Percentiles rank a stretch among this genome's conserved stretches.
Conservation (phyloP, 148 eudicot genomes). For the Fagopyrum tataricum region DNA sequence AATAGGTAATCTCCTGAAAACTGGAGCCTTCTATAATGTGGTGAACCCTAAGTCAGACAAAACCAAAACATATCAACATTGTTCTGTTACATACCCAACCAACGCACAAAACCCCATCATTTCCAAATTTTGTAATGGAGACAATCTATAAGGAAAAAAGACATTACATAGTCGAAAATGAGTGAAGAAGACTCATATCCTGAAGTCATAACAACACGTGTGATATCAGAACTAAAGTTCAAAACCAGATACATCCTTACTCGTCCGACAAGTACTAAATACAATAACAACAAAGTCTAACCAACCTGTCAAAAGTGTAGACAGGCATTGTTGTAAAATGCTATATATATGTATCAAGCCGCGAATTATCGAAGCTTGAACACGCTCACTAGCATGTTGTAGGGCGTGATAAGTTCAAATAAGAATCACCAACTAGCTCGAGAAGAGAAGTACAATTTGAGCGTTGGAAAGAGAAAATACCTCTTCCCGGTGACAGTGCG, state of each 20-base stretch:
- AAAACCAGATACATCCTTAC: neutral
- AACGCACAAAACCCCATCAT: neutral
- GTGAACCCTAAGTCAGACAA: neutral
- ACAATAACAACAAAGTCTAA: neutral
- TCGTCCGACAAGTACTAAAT: neutral
- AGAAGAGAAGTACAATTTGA: neutral
- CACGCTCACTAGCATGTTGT: too few relatives aligned
- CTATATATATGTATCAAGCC: too few relatives aligned
- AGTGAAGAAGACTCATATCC: neutral
- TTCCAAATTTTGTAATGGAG: neutral
- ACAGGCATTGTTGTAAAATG: too few relatives aligned
- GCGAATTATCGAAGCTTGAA: too few relatives aligned
- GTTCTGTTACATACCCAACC: neutral
- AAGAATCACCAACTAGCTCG: neutral
- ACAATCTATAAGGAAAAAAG: neutral
- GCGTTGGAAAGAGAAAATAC: slow-evolving; percentile 17
- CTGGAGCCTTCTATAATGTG: neutral
- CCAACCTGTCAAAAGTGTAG: too few relatives aligned
- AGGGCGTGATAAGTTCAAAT: too few relatives aligned
- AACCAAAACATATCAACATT: neutral
- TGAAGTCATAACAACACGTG: neutral
- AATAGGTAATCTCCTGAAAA: neutral
- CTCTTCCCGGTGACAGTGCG: slow-evolving; percentile 63
- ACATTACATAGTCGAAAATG: too few relatives aligned
- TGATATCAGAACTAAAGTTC: neutral